A percentile compares a stretch with the other conserved stretches of the same genome.
Conservation (phyloP, 2,329 filamentous ascomycete species). For the Magnaporthiopsis rhizophila region DNA sequence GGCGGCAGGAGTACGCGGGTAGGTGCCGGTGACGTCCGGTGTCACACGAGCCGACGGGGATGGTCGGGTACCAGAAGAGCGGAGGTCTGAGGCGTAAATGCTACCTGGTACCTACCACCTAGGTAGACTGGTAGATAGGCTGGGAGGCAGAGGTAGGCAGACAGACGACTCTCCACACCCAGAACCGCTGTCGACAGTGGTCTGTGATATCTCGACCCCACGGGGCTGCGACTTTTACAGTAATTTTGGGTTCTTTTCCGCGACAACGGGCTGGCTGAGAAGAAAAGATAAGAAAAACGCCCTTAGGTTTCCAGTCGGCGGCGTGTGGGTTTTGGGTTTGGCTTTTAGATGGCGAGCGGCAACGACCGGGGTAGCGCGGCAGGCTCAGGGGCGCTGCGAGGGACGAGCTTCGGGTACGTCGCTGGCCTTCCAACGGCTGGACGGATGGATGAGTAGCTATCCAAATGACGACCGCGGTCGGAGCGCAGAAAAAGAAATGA, state of each 20-base stretch:
- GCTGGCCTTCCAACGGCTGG: not conserved
- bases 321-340: not conserved
- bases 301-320: not conserved
- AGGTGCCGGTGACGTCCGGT: not conserved
- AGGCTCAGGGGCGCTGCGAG: conserved; percentile 5
- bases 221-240: not conserved
- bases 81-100: not conserved
- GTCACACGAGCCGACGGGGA: not conserved
- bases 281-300: not conserved
- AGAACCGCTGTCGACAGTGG: not conserved
- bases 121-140: not conserved
- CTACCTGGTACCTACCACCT: not conserved
- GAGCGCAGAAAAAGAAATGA: not conserved
- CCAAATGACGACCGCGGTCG: no score
- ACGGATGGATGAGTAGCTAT: not conserved
- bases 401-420: not conserved
- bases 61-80: not conserved
- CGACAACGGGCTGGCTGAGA: not conserved
- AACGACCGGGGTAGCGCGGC: conserved; percentile 15
- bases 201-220: not conserved
- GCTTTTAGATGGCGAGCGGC: conserved; percentile 4
- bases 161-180: not conserved
- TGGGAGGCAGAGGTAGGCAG: not conserved
- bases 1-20: not conserved
- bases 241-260: not conserved